Evolutionary conservation across 2,329 filamentous ascomycete species (phyloP).

Genomic region (Arthrobotrys entomopaga): DNA sequence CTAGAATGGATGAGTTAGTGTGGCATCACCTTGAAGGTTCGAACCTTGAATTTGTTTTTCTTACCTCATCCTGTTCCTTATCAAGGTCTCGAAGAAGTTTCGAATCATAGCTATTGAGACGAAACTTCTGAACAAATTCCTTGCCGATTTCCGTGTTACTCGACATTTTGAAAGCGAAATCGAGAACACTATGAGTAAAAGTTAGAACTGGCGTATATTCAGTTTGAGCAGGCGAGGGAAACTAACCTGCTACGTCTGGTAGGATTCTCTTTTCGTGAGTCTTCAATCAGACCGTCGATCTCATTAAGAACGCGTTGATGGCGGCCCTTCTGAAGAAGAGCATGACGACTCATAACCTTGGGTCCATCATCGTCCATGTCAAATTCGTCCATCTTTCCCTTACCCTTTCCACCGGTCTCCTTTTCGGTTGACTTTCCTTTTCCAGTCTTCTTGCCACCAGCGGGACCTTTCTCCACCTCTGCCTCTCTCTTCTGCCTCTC

Average conservation of each 20-base stretch:
- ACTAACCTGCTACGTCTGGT: constrained; percentile 44
- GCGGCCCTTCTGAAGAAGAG: constrained; percentile 42
- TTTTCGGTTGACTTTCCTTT: constrained; percentile 26
- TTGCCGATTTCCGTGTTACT: constrained; percentile 45
- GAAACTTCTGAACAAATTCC: constrained; percentile 50
- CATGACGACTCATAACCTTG: constrained; percentile 48
- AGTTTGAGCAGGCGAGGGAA: not conserved
- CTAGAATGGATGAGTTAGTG: constrained; percentile 13
- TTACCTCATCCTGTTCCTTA: constrained; percentile 35
- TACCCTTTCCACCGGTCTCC: constrained; percentile 11
- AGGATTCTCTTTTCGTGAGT: constrained; percentile 46
- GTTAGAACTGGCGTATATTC: constrained; percentile 2
- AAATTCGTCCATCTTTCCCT: constrained; percentile 19
- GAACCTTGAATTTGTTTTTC: not conserved
- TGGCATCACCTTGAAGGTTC: not conserved
- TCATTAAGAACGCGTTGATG: constrained; percentile 50
- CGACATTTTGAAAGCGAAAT: constrained; percentile 46
- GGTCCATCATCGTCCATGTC: constrained; percentile 46
- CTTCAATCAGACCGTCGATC: constrained; percentile 48
- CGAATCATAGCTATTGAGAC: constrained; percentile 45
- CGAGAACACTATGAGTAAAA: constrained; percentile 30
- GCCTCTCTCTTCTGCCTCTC: constrained; percentile 22
- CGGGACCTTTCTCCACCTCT: not conserved
- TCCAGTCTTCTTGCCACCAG: constrained; percentile 10
- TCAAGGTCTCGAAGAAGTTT: constrained; percentile 41